phyloP scores from a whole-genome alignment of 169 alveolate species.

The Eimeria necatrix region DNA sequence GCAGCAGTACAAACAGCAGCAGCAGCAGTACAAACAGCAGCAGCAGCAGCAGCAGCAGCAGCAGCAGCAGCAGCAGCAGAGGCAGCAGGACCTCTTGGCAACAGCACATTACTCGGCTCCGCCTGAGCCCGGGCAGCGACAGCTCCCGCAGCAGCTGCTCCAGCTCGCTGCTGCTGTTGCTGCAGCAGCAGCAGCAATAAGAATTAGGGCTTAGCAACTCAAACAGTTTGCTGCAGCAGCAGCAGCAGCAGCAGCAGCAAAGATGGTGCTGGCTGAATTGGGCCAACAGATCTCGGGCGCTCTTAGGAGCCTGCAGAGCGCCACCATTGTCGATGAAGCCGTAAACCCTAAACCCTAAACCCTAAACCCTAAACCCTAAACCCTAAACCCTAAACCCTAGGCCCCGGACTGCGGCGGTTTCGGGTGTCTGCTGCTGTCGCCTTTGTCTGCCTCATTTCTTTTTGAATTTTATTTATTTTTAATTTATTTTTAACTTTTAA shows the following conservation, averaged over 20 bases:
- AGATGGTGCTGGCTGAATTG: conserved; percentile 98
- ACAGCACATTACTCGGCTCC: neutral
- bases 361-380: neutral
- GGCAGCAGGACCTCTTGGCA: neutral
- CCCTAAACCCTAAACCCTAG: neutral
- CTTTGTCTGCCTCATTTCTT: neutral
- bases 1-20: neutral
- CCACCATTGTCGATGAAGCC: conserved; percentile 96
- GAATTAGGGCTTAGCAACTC: neutral
- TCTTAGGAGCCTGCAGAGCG: conserved; percentile 94
- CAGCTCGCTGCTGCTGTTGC: neutral
- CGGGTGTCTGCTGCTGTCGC: neutral
- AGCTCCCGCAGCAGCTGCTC: neutral
- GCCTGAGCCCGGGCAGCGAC: neutral
- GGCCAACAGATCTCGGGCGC: conserved; percentile 97
- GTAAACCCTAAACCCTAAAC: conserved; percentile 76
- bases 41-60: neutral
- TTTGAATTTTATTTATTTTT: neutral
- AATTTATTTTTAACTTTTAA: neutral
- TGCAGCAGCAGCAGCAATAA: neutral
- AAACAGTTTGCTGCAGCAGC: neutral
- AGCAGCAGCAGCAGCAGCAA: conserved; percentile 55
- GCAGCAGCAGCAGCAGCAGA: neutral
- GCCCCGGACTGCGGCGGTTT: neutral
- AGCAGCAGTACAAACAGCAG: neutral